These are phyloP conservation scores for Fusarium staphyleae DNA, from an alignment of 2,329 filamentous ascomycete genomes.

Conservation along the genomic window DNA sequence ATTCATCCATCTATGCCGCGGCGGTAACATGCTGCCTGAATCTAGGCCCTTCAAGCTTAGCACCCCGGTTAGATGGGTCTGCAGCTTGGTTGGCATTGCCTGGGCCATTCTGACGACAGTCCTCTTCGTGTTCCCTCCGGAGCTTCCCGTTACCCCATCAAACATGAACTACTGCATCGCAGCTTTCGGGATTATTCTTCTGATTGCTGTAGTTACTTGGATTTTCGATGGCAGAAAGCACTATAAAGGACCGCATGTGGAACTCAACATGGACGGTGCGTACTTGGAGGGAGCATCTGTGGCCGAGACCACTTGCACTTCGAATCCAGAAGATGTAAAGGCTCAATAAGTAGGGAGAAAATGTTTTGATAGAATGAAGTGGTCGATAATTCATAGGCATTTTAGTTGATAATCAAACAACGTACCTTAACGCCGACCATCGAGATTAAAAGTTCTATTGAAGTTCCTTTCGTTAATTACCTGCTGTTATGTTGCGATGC, in stretches of 20 bases:
- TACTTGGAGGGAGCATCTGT: constrained; percentile 28
- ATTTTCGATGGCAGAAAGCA: constrained; percentile 58
- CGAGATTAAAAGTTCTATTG: no score
- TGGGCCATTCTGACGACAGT: constrained; percentile 77
- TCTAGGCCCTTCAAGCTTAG: constrained; percentile 48
- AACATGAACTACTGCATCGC: constrained; percentile 71
- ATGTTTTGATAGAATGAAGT: no score
- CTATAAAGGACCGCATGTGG: constrained; percentile 49
- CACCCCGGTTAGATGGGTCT: constrained; percentile 47
- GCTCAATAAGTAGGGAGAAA: background rate
- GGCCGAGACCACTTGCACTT: constrained; percentile 30
- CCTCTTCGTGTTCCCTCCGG: constrained; percentile 77
- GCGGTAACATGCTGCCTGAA: constrained; percentile 70
- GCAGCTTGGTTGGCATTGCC: constrained; percentile 59
- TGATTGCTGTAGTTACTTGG: constrained; percentile 55
- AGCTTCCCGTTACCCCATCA: constrained; percentile 65
- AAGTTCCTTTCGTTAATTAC: no score
- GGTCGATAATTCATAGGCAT: no score
- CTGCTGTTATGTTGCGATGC: no score
- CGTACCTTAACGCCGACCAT: no score
- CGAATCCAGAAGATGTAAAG: constrained; percentile 25
- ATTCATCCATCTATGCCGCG: constrained; percentile 71
- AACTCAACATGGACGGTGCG: constrained; percentile 28
- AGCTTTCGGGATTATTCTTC: constrained; percentile 56
- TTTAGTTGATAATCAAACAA: no score